Evolutionary conservation across 495 filamentous ascomycete genomes (phyloP), one percentile per base, ranked within the genome.

Genomic region (Neohortaea acidophila): DNA sequence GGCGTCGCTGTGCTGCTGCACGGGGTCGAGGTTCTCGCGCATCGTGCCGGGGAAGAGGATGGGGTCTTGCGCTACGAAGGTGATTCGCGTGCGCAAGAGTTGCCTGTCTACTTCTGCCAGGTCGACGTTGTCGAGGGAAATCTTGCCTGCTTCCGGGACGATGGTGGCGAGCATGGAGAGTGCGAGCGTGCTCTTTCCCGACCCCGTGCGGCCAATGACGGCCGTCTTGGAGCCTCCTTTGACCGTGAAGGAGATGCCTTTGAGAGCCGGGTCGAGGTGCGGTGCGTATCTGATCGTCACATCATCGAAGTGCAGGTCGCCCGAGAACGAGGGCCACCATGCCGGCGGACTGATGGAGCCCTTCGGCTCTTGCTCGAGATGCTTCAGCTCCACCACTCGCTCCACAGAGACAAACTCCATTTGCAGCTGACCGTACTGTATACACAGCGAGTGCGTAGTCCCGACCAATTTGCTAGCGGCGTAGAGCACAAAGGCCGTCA

Each of bases 401-500:
- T 91, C 83, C 2, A 91, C 81, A 0, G 79, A 84, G 11, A 87
- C 82, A 44, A 87, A 87, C 47, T 85, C 76, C 80, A 91, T 86
- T 59, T 87, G 81, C 19, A 91, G 66, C 48, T 79, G 68, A 21
- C 82, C 82, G 45, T 89, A 91, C 35, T 70, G 66, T 26, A 66
- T 69, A 58, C 83, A 91, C 0, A 91, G 62, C 2, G 48, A 49
- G 51, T 89, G 81, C 0, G 82, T 87, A 10, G 75, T 65, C 9
- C 58, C 55, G 25, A 91, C 81, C 37, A 79, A 61, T 36, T 69
- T 69, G 10, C 63, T 59, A 0, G 75, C 75, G 2, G 72, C 67
- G 13, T 70, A 63, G 1, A 83, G 64, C 1, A 84, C 74, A 51
- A 91, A 91, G 8, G 81, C 83, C 2, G 79, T 76, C 14, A 82